Evolutionary conservation across 2,329 filamentous ascomycete genomes (phyloP).

Genomic region (Paecilomyces dactylethromorphus): DNA sequence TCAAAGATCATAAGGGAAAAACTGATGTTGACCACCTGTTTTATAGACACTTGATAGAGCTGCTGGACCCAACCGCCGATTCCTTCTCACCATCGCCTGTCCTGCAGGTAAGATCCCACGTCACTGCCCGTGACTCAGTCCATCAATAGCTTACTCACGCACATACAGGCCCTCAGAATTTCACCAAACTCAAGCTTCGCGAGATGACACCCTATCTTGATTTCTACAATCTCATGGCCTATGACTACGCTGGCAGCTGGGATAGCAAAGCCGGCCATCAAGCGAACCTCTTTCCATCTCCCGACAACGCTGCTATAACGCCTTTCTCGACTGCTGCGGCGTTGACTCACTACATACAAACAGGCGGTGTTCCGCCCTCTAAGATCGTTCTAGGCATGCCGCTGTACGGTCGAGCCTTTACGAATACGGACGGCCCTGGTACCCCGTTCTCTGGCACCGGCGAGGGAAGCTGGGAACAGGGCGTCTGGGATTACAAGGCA

Average conservation of each 20-base stretch:
- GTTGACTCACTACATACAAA: slow-evolving; percentile 61
- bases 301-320: slow-evolving; percentile 56
- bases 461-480: slow-evolving; percentile 69
- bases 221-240: slow-evolving; percentile 65
- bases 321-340: slow-evolving; percentile 72
- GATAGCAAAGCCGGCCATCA: slow-evolving; percentile 68
- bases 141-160: background rate
- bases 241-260: slow-evolving; percentile 83
- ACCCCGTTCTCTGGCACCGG: slow-evolving; percentile 66
- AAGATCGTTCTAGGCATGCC: slow-evolving; percentile 94
- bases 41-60: slow-evolving; percentile 28
- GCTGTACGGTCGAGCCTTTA: slow-evolving; percentile 84
- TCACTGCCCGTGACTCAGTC: background rate
- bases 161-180: slow-evolving; percentile 31
- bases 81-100: slow-evolving; percentile 45
- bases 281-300: slow-evolving; percentile 65
- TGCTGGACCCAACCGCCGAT: slow-evolving; percentile 35
- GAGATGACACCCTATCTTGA: slow-evolving; percentile 44
- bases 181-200: slow-evolving; percentile 34
- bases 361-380: slow-evolving; percentile 51
- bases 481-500: slow-evolving; percentile 82
- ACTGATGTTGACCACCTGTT: slow-evolving; percentile 3
- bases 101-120: slow-evolving; percentile 33
- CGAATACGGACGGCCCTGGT: slow-evolving; percentile 70
- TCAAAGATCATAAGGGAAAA: background rate